Evolutionary conservation across 2,329 filamentous ascomycete genomes (phyloP).

Genomic region (Canariomyces notabilis): DNA sequence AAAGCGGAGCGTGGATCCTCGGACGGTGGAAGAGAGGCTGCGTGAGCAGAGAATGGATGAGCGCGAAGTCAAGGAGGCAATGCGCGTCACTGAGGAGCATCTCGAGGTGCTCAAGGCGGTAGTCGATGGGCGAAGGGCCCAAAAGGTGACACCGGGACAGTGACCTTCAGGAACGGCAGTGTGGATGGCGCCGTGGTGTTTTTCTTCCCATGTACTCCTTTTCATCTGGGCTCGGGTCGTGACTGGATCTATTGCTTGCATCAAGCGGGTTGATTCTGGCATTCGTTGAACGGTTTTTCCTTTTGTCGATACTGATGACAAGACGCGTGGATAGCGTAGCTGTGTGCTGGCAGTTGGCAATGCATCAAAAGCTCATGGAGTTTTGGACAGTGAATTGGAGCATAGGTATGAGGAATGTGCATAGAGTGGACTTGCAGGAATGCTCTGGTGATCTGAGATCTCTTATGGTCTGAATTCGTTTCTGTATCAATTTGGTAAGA

Average conservation of each 20-base stretch:
- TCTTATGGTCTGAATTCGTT: no score
- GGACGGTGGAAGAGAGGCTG: constrained; percentile 55
- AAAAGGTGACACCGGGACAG: no score
- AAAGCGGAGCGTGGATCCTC: constrained; percentile 48
- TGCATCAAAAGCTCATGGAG: no score
- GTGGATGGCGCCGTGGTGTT: neutral
- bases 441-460: no score
- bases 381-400: no score
- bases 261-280: neutral
- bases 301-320: neutral
- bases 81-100: constrained; percentile 80
- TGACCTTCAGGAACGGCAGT: neutral
- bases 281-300: neutral
- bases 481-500: no score
- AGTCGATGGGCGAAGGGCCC: constrained; percentile 47
- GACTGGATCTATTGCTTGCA: neutral
- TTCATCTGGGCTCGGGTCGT: neutral
- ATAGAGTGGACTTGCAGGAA: no score
- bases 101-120: constrained; percentile 71
- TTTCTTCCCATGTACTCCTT: neutral
- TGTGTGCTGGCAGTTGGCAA: no score
- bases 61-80: constrained; percentile 71
- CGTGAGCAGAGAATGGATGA: constrained; percentile 61
- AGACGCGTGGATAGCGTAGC: no score
- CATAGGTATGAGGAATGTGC: no score